Base-by-base conservation (phyloP, 176 grass and related monocot species). In the Aegilops longissima region DNA sequence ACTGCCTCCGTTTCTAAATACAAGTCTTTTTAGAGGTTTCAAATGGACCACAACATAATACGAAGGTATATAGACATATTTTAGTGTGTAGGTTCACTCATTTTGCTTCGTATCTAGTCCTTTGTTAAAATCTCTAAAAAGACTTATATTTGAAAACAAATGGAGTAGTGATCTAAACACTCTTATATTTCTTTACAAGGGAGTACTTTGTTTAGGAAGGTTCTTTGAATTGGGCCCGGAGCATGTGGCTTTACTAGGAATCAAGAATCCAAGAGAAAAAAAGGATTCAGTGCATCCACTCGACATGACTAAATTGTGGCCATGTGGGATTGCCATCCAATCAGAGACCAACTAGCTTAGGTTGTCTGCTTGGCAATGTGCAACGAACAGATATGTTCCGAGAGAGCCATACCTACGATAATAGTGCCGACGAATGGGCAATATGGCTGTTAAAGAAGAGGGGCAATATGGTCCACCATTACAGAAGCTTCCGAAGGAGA, bases 241-340 rank as follows among this genome's bases (percentile, higher is more conserved):
- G 13, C 35, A 36, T 70, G 78, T 67, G 61, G 51, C 62, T 69
- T 68, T 38, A 73, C 40, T 66, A 11, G 75, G 31, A 54, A 73
- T 52, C 29, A 16, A 79, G 66, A 65, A 80, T 62, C 7, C 7
- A 9, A 63, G n/a, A 31, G 40, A 13, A 69, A 58, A 69, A 0
- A 45, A 12, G 44, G 20, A 79, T 88, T 84, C 51, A 30, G 21
- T 72, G 65, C 58, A 66, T 66, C n/a, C 42, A 64, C 17, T 16
- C 42, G 42, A 66, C 58, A 75, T 45, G 23, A 12, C 54, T 31
- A 23, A 61, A 23, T 42, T 31, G 58, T 67, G 44, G 33, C 58
- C 76, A 80, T 66, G 42, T 84, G 66, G 78, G 38, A 59, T 21
- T 77, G 17, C 33, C 44, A 77, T 59, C 34, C 66, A 74, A 66